Evolutionary conservation across 129 eudicot species (phyloP).

Genomic region (Arctium minus): DNA sequence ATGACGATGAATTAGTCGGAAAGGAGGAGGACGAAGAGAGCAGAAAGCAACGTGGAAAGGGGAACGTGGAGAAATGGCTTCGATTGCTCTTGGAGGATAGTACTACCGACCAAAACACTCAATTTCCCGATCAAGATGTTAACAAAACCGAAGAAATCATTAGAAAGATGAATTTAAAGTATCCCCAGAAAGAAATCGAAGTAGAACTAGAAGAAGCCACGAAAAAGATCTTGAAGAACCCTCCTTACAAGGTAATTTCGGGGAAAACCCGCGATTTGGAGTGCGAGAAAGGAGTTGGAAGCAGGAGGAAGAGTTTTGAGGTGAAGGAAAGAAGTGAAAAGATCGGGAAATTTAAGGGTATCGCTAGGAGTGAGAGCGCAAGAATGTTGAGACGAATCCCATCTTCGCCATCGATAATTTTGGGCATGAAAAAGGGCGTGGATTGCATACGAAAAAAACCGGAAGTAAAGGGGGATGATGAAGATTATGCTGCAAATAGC

Average conservation of each 20-base stretch:
- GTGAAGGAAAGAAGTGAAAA: conserved; percentile 36
- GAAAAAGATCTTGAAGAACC: conserved; percentile 31
- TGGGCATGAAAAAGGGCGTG: conserved; percentile 92
- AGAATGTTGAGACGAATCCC: conserved; percentile 75
- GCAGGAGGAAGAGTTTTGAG: conserved; percentile 38
- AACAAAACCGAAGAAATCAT: conserved; percentile 57
- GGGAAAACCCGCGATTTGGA: conserved; percentile 27
- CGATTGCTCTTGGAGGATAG: conserved; percentile 54
- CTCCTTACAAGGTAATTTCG: conserved; percentile 42
- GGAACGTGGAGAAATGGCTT: conserved; percentile 92
- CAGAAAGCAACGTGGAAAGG: conserved; percentile 84
- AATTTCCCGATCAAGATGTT: conserved; percentile 6
- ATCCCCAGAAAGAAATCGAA: conserved; percentile 52
- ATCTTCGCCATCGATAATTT: conserved; percentile 82
- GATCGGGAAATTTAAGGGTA: conserved; percentile 43
- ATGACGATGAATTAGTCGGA: conserved; percentile 37
- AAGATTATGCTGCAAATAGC: conserved; percentile 23
- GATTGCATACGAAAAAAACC: conserved; percentile 87
- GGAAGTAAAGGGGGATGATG: conserved; percentile 49
- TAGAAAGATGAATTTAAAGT: conserved; percentile 54
- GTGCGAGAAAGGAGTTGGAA: conserved; percentile 24
- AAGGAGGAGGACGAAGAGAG: conserved; percentile 83
- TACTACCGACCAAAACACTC: conserved; percentile 21
- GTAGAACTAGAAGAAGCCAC: conserved; percentile 1
- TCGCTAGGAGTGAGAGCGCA: conserved; percentile 71